Evolutionary conservation across 1,139 yeast species (phyloP), one percentile per base, ranked within the genome.

Genomic region (Saccharomyces hybrid): DNA sequence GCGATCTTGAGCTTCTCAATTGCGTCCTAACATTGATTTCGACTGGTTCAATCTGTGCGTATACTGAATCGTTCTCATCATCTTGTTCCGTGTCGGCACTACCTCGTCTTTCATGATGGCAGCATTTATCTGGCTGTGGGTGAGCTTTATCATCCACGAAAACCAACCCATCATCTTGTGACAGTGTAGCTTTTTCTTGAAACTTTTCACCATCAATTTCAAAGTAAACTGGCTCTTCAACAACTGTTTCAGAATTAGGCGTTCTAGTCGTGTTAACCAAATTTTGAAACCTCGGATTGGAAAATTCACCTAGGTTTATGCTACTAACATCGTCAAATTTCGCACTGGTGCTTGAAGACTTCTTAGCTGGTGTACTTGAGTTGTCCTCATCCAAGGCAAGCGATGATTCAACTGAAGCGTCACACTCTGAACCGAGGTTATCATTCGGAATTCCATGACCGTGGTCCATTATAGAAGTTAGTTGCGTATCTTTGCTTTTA

Each of bases 171-270:
- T 61, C 58, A 28, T 58, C 57, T 41, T 60, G 56, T 1, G 60
- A 54, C 1, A 58, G 38, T n/a, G 34, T 53, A 1, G 59, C 68
- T 41, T 57, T 50, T 16, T 59, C 53, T 47, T 60, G 60, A n/a
- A 55, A 29, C 53, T 56, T 52, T 9, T 53, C 54, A 32, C 62
- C 66, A 38, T 63, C 68, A 27, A 65, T 62, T 47, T 63, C 62
- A 28, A 64, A 26, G 9, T 26, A 26, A n/a, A 46, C 48, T 1
- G 19, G 31, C 14, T 46, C 48, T 46, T 38, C 44, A 16, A 38
- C n/a, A 38, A 9, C 44, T 1, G 9, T 19, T 16, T 38, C 23
- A n/a, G 13, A 27, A 9, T 25, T 23, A 9, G 8, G 5, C 5
- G 31, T 13, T 27, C 7, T 26, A 16, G 9, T 11, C 1, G 25